Base-by-base conservation (phyloP, 2,329 filamentous ascomycete species). In the Neonectria neomacrospora region DNA sequence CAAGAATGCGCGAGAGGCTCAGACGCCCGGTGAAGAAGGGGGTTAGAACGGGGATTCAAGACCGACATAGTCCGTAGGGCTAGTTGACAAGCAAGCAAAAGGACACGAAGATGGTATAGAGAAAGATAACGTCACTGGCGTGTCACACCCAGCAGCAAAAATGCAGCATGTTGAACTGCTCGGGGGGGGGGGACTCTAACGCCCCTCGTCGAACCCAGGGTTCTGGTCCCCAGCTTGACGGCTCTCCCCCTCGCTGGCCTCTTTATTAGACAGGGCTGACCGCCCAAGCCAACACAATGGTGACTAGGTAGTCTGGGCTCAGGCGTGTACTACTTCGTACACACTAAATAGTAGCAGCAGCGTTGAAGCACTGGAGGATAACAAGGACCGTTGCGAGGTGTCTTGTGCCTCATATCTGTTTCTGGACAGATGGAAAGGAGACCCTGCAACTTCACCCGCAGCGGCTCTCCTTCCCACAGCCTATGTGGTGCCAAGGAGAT, bases 381-480 rank as follows among this genome's bases (percentile, higher is more conserved):
- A 37, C 12, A 7, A 11, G 23, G 14, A 3, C 9, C 16, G 23
- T 12, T 30, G 16, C 3, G 26, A 44, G 34, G 16, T 18, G 52
- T 61, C 58, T 41, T 56, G 58, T 61, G 58, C 44, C 20, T 61
- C 53, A 52, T 51, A 23, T 3, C 58, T 34, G 26, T 55, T 61
- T 61, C 45, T 61, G 52, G 52, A 52, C 32, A 18, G 26, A 34
- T 45, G 9, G 30, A 54, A 26, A 50, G 55, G 51, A 61, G 42
- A 55, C 52, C 44, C 45, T 50, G 37, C 16, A n/a, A 11, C 23
- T 22, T 30, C 18, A 11, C 37, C 34, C 44, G 32, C 51, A 23
- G 26, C 22, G 10, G 11, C 6, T 14, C 26, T 30, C 52, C 52
- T 32, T 44, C 30, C 37, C 52, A 32, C 37, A 39, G 18, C 14